These are phyloP conservation scores for Decorospora gaudefroyi DNA, from an alignment of 2,329 filamentous ascomycete species.

Conservation along the genomic window DNA sequence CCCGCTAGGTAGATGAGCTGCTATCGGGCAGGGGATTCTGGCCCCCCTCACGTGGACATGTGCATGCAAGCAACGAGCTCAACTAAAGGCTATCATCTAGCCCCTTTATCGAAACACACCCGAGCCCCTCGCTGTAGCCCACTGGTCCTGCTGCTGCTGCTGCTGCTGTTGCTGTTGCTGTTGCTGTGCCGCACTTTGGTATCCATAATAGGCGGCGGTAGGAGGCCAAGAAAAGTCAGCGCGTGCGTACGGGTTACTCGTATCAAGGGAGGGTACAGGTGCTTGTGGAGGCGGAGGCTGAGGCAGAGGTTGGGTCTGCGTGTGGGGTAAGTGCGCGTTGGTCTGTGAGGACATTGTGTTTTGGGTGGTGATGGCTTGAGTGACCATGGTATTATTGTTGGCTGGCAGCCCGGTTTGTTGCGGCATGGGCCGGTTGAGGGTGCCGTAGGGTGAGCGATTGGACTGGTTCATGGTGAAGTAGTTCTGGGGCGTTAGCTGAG, in stretches of 20 bases:
- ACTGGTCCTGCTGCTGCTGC: conserved; percentile 33
- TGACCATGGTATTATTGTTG: conserved; percentile 10
- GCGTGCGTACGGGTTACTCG: conserved; percentile 29
- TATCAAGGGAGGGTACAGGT: conserved; percentile 20
- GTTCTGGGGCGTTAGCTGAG: conserved; percentile 26
- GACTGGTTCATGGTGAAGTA: conserved; percentile 28
- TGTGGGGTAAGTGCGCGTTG: conserved; percentile 17
- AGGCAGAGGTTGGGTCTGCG: conserved; percentile 24
- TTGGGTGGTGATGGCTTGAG: conserved; percentile 12
- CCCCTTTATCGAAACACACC: conserved; percentile 34
- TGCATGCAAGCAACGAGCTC: too few species aligned
- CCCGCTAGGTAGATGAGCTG: too few species aligned
- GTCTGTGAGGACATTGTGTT: conserved; percentile 10
- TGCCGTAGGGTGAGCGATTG: conserved; percentile 29
- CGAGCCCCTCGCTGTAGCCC: conserved; percentile 26
- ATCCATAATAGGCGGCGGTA: conserved; percentile 32
- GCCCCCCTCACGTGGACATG: too few species aligned
- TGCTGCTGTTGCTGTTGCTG: conserved; percentile 18
- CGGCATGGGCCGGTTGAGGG: conserved; percentile 30
- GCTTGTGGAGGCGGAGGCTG: conserved; percentile 30
- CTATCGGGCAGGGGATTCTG: too few species aligned
- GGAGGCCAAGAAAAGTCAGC: conserved; percentile 33
- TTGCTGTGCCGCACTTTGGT: conserved; percentile 24
- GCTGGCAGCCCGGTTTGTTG: conserved; percentile 23
- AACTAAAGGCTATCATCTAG: too few species aligned